A percentile compares a stretch with the other conserved stretches of the same genome.
Evolutionary conservation across 345 rosid species (phyloP).

Genomic region (Lepidium aucheri): DNA sequence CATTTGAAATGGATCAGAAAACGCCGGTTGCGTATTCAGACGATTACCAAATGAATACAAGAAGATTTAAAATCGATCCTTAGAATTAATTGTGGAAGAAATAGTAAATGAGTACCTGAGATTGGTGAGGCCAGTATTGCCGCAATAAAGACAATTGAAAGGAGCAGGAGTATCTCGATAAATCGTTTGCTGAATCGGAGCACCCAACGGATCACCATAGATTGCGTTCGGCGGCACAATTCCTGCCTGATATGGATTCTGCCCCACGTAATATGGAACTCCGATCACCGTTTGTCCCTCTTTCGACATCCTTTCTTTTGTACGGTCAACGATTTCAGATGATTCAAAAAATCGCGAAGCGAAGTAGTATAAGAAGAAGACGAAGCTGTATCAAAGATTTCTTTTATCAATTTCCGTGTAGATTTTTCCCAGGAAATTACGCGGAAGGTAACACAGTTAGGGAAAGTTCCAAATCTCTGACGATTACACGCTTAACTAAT

Average conservation of each 20-base stretch:
- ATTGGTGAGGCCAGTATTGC: slow-evolving; percentile 64
- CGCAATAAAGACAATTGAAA: slow-evolving; percentile 68
- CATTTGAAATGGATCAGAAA: not conserved
- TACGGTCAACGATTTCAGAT: slow-evolving; percentile 4
- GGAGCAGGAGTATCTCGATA: slow-evolving; percentile 95
- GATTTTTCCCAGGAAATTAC: not conserved
- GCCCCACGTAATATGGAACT: slow-evolving; percentile 54
- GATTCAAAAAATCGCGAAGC: not conserved
- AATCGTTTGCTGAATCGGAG: slow-evolving; percentile 79
- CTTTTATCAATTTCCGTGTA: not conserved
- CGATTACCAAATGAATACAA: not conserved
- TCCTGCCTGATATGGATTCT: slow-evolving; percentile 72
- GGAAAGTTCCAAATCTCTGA: not conserved
- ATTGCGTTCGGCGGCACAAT: slow-evolving; percentile 65
- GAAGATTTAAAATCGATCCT: not conserved
- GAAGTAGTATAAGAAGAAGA: not conserved
- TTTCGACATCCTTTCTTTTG: slow-evolving; percentile 34
- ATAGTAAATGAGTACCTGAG: slow-evolving; percentile 39
- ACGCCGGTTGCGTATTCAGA: not conserved
- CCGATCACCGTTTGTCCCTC: slow-evolving; percentile 56
- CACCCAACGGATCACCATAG: slow-evolving; percentile 62
- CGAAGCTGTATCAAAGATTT: not conserved
- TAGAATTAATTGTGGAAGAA: too few relatives aligned
- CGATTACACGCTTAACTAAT: not conserved
- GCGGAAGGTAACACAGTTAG: not conserved